A percentile compares a stretch with the other conserved stretches of the same genome.
phyloP scores from a whole-genome alignment of 23 red algal genomes.

The Chondrus crispus region DNA sequence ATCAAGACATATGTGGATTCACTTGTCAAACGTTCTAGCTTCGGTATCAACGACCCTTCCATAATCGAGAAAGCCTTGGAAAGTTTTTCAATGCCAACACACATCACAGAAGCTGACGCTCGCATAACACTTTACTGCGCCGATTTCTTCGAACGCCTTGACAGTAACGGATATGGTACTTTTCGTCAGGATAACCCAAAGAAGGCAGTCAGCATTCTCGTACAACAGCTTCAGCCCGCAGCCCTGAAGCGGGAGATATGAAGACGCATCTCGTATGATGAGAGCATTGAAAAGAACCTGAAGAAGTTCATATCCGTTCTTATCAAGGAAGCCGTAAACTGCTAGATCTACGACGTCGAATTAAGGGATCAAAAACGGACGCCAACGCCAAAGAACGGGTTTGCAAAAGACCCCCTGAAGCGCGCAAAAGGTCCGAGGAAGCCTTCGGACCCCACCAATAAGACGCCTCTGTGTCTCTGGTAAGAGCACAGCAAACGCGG shows the following conservation, averaged over 20 bases:
- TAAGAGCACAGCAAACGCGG: conserved; percentile 1
- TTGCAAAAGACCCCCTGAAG: no score
- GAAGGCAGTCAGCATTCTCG: neutral
- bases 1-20: no score
- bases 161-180: neutral
- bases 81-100: neutral
- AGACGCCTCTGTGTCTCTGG: neutral
- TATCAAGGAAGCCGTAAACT: neutral
- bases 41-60: no score
- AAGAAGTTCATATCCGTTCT: neutral
- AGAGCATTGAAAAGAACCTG: conserved; percentile 3
- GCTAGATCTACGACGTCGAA: neutral
- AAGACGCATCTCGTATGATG: neutral
- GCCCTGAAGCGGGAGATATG: conserved; percentile 21
- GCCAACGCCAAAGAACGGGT: no score
- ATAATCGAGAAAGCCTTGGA: no score
- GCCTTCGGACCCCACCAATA: no score
- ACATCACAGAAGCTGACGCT: conserved; percentile 3
- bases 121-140: neutral
- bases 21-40: no score
- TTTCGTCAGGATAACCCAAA: conserved; percentile 8
- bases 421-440: no score
- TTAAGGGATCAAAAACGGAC: neutral
- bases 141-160: conserved; percentile 28
- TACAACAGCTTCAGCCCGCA: neutral